These are phyloP conservation scores for Populus hybrid DNA, from an alignment of 441 rosid species.

Conservation along the genomic window DNA sequence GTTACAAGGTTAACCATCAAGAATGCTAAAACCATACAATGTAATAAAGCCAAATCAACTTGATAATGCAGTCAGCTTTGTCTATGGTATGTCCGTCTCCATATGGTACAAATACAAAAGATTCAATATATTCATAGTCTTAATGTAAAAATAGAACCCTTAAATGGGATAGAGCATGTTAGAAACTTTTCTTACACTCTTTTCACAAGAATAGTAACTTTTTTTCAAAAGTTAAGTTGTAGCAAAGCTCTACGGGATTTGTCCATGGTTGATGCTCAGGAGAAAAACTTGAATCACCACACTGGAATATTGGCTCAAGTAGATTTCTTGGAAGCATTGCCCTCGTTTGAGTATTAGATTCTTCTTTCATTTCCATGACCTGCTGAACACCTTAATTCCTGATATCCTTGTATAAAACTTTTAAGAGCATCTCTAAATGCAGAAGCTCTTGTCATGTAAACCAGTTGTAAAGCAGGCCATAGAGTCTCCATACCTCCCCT, in stretches of 20 bases:
- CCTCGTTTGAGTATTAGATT: conserved; percentile 38
- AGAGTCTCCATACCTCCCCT: conserved; percentile 90
- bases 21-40: not conserved
- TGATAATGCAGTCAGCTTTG: not conserved
- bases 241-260: too few relatives aligned
- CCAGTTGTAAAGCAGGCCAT: conserved; percentile 78
- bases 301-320: conserved; percentile 19
- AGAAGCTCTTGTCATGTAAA: conserved; percentile 88
- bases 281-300: conserved; percentile 11
- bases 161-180: not conserved
- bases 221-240: not conserved
- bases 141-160: not conserved
- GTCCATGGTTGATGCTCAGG: conserved; percentile 1
- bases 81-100: not conserved
- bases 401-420: conserved; percentile 78
- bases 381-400: conserved; percentile 64
- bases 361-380: conserved; percentile 61
- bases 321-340: conserved; percentile 36
- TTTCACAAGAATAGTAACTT: not conserved
- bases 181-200: not conserved
- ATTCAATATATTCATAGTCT: not conserved
- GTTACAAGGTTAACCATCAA: not conserved
- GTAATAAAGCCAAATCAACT: not conserved
- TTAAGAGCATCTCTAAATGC: conserved; percentile 75
- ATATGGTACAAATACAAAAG: not conserved